These are phyloP conservation scores for Durio zibethinus DNA, from an alignment of 345 rosid species.

Conservation along the genomic window DNA sequence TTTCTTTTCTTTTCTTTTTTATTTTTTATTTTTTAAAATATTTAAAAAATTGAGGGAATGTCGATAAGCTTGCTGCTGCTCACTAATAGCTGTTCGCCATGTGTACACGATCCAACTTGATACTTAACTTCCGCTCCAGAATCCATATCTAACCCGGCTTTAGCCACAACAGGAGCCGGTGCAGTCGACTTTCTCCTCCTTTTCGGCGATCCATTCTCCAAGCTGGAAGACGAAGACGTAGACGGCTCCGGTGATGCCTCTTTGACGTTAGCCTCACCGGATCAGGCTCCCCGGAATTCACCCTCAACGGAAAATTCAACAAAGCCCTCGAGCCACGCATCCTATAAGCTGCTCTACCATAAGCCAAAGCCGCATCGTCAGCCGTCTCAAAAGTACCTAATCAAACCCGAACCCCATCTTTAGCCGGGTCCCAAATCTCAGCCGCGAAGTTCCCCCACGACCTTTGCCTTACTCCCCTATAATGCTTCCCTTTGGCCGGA, in stretches of 20 bases:
- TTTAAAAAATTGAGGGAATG: too few relatives aligned
- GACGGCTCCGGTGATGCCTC: slow-evolving; percentile 57
- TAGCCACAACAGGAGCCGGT: slow-evolving; percentile 17
- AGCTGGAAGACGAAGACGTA: slow-evolving; percentile 36
- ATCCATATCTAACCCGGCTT: slow-evolving; percentile 27
- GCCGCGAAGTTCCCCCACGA: slow-evolving; percentile 99
- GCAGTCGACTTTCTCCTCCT: slow-evolving; percentile 48
- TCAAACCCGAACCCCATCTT: slow-evolving; percentile 97
- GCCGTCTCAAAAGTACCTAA: slow-evolving; percentile 95
- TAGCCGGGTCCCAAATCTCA: slow-evolving; percentile 96
- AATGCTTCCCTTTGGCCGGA: slow-evolving; percentile 63
- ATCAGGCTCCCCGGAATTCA: slow-evolving; percentile 95
- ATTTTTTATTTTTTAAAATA: too few relatives aligned
- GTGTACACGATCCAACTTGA: slow-evolving; percentile 34
- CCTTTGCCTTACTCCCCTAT: slow-evolving; percentile 91
- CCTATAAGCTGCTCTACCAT: slow-evolving; percentile 88
- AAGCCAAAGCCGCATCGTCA: slow-evolving; percentile 98
- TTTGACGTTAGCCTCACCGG: slow-evolving; percentile 89
- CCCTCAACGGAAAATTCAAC: slow-evolving; percentile 81
- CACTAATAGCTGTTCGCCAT: slow-evolving; percentile 36
- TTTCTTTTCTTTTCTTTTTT: too few relatives aligned
- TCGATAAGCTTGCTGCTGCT: too few relatives aligned
- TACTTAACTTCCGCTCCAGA: slow-evolving; percentile 27
- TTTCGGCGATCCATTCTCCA: slow-evolving; percentile 50
- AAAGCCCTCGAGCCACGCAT: slow-evolving; percentile 95